Percentiles rank a stretch among this genome's conserved stretches.
phyloP scores from a whole-genome alignment of 2,329 filamentous ascomycete species.

The Daldinia sp. region DNA sequence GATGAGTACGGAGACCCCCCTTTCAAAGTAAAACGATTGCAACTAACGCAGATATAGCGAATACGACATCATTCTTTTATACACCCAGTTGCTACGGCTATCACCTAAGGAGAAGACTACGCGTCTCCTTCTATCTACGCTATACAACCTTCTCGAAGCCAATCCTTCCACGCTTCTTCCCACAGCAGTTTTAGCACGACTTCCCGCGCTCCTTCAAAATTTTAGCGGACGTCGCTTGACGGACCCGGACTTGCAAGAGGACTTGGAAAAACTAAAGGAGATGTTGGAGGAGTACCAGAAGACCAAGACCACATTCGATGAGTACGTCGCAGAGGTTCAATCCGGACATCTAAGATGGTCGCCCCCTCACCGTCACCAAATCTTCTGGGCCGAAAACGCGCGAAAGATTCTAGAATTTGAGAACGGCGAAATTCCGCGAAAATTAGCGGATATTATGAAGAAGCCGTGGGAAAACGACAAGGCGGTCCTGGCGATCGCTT shows the following conservation, averaged over 20 bases:
- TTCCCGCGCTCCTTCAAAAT: constrained; percentile 73
- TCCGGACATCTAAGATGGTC: constrained; percentile 92
- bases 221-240: constrained; percentile 68
- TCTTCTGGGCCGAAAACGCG: constrained; percentile 93
- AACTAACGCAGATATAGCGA: constrained; percentile 66
- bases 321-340: constrained; percentile 87
- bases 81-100: constrained; percentile 88
- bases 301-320: constrained; percentile 81
- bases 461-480: constrained; percentile 80
- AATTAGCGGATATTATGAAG: constrained; percentile 83
- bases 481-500: constrained; percentile 89
- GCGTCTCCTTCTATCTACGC: constrained; percentile 85
- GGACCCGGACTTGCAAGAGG: constrained; percentile 70
- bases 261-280: constrained; percentile 67
- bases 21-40: not conserved
- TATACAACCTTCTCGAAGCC: constrained; percentile 80
- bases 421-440: constrained; percentile 78
- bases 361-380: constrained; percentile 83
- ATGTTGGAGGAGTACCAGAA: constrained; percentile 73
- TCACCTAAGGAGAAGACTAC: constrained; percentile 99
- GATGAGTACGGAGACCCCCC: constrained; percentile 72
- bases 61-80: constrained; percentile 89
- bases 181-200: constrained; percentile 83
- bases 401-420: constrained; percentile 85
- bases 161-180: constrained; percentile 80